These are phyloP conservation scores for Quillaja saponaria DNA, from an alignment of 306 rosid species.

Conservation along the genomic window DNA sequence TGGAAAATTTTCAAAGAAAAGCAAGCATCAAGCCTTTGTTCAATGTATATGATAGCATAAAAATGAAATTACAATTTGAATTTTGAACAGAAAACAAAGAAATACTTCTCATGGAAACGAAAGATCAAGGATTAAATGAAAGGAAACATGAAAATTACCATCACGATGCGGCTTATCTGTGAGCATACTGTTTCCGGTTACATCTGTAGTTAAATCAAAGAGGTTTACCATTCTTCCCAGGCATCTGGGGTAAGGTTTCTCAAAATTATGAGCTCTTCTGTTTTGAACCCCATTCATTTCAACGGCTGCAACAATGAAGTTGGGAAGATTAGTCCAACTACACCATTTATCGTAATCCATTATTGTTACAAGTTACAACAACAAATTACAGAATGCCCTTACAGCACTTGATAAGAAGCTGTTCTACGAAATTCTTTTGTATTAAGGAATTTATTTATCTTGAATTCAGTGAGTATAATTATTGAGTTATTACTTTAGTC, in stretches of 20 bases:
- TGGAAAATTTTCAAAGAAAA: background rate
- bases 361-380: background rate
- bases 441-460: too few relatives aligned
- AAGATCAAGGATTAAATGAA: background rate
- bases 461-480: too few relatives aligned
- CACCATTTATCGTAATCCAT: background rate
- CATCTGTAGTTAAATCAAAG: slow-evolving; percentile 51
- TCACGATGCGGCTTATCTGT: slow-evolving; percentile 51
- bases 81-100: background rate
- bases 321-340: slow-evolving; percentile 16
- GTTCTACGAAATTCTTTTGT: too few relatives aligned
- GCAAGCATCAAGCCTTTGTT: background rate
- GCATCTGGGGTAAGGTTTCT: slow-evolving; percentile 59
- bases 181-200: slow-evolving; percentile 56
- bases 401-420: too few relatives aligned
- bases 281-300: slow-evolving; percentile 43
- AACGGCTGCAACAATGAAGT: slow-evolving; percentile 28
- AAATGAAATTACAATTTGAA: background rate
- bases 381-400: too few relatives aligned
- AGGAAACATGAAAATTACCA: slow-evolving; percentile 36
- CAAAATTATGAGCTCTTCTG: slow-evolving; percentile 29
- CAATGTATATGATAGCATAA: background rate
- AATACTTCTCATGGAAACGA: background rate
- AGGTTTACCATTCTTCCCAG: slow-evolving; percentile 66
- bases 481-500: too few relatives aligned